Percentiles rank a stretch among this genome's conserved stretches.
Evolutionary conservation across 2,329 filamentous ascomycete genomes (phyloP).

Genomic region (Stromatinia cepivora): DNA sequence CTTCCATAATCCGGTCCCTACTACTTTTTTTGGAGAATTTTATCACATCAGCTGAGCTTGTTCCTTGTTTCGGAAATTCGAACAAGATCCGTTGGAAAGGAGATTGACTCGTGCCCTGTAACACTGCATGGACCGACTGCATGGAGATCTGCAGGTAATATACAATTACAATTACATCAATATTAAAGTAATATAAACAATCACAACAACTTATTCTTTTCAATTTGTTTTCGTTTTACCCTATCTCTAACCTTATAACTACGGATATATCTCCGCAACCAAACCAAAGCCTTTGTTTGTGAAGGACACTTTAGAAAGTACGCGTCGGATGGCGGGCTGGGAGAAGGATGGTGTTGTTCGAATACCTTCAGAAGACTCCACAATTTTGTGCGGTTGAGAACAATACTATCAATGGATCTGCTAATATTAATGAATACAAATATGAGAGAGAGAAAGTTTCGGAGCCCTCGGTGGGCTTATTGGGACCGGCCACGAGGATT

Average conservation of each 20-base stretch:
- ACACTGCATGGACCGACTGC: neutral
- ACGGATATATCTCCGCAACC: neutral
- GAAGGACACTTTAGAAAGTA: neutral
- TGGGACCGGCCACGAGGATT: slow-evolving; percentile 35
- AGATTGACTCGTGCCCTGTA: slow-evolving; percentile 11
- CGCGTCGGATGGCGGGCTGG: slow-evolving; percentile 18
- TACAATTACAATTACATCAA: neutral
- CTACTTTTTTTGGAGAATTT: neutral
- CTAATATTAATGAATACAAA: neutral
- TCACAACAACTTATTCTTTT: neutral
- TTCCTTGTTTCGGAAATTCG: slow-evolving; percentile 8
- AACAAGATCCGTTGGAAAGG: neutral
- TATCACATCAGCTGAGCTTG: slow-evolving; percentile 11
- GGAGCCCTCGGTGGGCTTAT: slow-evolving; percentile 29
- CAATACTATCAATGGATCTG: slow-evolving; percentile 16
- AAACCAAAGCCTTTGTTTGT: neutral
- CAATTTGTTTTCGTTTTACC: neutral
- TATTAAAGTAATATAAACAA: neutral
- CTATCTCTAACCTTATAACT: neutral
- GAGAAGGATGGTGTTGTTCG: slow-evolving; percentile 37
- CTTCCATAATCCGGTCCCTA: neutral
- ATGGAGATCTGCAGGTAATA: neutral
- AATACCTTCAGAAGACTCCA: slow-evolving; percentile 33
- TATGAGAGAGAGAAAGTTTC: slow-evolving; percentile 2
- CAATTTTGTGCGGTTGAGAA: slow-evolving; percentile 30